These are phyloP conservation scores for Phytophthora vignae DNA, from an alignment of 352 stramenopile genomes.

Conservation along the genomic window DNA sequence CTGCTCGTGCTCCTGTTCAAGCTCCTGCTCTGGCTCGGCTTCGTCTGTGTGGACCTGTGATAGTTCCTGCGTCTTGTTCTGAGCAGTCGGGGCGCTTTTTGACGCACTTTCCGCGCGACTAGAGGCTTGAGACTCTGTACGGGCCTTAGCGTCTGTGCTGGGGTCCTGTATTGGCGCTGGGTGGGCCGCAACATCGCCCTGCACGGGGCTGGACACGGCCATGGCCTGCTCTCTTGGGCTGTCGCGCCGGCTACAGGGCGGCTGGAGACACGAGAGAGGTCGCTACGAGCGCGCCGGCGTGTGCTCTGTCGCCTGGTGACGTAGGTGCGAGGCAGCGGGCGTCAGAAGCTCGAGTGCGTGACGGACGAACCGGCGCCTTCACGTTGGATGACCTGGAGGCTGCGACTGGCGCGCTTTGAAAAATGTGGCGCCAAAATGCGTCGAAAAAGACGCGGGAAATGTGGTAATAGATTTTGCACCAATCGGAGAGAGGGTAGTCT, in stretches of 20 bases:
- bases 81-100: background rate
- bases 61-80: constrained; percentile 11
- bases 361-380: background rate
- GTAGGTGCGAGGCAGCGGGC: background rate
- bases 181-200: background rate
- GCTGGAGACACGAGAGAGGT: constrained; percentile 1
- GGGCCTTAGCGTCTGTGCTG: background rate
- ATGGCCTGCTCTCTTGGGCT: constrained; percentile 17
- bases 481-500: background rate
- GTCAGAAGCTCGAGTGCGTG: background rate
- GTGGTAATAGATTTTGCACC: constrained; percentile 7
- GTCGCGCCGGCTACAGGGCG: constrained; percentile 13
- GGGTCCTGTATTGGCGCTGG: background rate
- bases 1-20: constrained; percentile 23
- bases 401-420: constrained; percentile 18
- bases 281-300: background rate
- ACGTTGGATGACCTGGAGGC: background rate
- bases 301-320: constrained; percentile 8
- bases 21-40: constrained; percentile 17
- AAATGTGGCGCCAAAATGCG: constrained; percentile 20
- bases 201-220: constrained; percentile 9
- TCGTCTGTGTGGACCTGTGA: background rate
- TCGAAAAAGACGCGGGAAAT: constrained; percentile 32
- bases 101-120: background rate
- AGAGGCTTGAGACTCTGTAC: background rate